Evolutionary conservation across 345 rosid genomes (phyloP).

Genomic region (Pugionium dolabratum): DNA sequence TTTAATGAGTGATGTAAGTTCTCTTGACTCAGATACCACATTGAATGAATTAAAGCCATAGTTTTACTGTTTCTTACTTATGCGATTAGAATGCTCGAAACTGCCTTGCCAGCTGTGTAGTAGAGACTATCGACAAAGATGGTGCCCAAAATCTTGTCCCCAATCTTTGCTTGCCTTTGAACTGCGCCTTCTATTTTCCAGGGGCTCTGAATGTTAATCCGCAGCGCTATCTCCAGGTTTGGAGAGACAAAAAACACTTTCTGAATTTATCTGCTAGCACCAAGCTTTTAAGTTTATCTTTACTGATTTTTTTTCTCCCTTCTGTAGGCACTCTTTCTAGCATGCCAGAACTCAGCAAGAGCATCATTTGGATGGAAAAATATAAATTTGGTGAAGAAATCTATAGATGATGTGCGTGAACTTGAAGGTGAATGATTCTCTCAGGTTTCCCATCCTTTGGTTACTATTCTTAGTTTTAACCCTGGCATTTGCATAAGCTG

Average conservation of each 20-base stretch:
- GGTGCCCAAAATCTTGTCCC: constrained; percentile 67
- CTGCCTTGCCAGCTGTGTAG: constrained; percentile 68
- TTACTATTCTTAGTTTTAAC: constrained; percentile 6
- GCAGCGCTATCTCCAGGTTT: constrained; percentile 67
- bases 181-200: constrained; percentile 78
- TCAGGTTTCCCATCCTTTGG: constrained; percentile 13
- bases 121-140: constrained; percentile 59
- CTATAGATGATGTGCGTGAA: constrained; percentile 52
- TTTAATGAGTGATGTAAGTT: constrained; percentile 61
- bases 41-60: not conserved
- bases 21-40: constrained; percentile 22
- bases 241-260: constrained; percentile 15
- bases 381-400: constrained; percentile 55
- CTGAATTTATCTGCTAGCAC: not conserved
- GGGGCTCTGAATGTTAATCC: constrained; percentile 81
- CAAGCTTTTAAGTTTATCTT: constrained; percentile 7
- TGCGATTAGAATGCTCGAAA: constrained; percentile 81
- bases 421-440: constrained; percentile 58
- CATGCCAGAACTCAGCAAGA: constrained; percentile 62
- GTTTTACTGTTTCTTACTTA: constrained; percentile 27
- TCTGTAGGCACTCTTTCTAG: constrained; percentile 74
- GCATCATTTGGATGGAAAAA: constrained; percentile 51
- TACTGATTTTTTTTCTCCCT: constrained; percentile 17
- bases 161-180: constrained; percentile 54
- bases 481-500: not conserved